Evolutionary conservation across 2,329 filamentous ascomycete genomes (phyloP).

Genomic region (Pyricularia pennisetigena): DNA sequence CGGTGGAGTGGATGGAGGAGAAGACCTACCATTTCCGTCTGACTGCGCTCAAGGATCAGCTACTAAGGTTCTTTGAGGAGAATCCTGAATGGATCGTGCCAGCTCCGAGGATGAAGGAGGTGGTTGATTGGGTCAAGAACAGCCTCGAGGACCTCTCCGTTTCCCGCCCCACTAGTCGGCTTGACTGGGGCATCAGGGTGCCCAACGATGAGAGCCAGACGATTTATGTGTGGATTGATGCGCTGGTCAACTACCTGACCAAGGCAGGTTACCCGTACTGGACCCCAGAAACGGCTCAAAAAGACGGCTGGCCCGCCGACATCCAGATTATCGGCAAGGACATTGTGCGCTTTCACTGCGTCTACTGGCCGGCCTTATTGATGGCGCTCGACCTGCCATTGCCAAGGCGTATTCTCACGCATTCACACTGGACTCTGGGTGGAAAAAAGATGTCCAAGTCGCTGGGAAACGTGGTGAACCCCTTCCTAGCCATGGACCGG

Average conservation of each 20-base stretch:
- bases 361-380: conserved; percentile 96
- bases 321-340: conserved; percentile 94
- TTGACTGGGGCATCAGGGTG: conserved; percentile 83
- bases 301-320: conserved; percentile 77
- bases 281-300: conserved; percentile 52
- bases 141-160: conserved; percentile 77
- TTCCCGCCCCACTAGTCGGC: conserved; percentile 66
- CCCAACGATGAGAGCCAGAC: conserved; percentile 79
- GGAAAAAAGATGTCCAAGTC: conserved; percentile 95
- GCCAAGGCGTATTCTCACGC: conserved; percentile 72
- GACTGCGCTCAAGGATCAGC: conserved; percentile 66
- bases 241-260: conserved; percentile 87
- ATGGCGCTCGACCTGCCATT: conserved; percentile 76
- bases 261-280: conserved; percentile 74
- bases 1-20: conserved; percentile 92
- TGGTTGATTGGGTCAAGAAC: conserved; percentile 65
- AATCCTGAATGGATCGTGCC: conserved; percentile 76
- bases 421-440: conserved; percentile 93
- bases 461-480: conserved; percentile 88
- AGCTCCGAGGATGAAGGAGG: conserved; percentile 60
- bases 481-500: conserved; percentile 80
- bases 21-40: conserved; percentile 92
- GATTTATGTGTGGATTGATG: conserved; percentile 97
- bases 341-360: conserved; percentile 89
- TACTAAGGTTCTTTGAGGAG: conserved; percentile 69